A percentile compares a stretch with the other conserved stretches of the same genome.
These are phyloP conservation scores for Cercospora zeina DNA, from an alignment of 2,329 filamentous ascomycete genomes.

Conservation along the genomic window DNA sequence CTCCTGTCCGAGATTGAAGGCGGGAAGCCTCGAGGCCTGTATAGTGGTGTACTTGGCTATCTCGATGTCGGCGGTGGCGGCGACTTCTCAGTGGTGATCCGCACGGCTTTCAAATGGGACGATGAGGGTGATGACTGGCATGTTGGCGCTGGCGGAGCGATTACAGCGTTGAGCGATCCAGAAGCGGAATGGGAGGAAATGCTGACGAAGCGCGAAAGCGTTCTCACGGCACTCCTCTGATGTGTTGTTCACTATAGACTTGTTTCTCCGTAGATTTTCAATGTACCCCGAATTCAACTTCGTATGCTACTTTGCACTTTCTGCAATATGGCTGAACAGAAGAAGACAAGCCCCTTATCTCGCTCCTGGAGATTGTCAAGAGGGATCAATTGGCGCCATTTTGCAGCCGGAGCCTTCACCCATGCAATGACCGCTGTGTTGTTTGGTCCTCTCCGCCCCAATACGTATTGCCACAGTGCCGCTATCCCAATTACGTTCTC, in stretches of 20 bases:
- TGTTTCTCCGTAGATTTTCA: constrained; percentile 9
- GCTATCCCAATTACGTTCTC: too few species aligned
- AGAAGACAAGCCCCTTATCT: background rate
- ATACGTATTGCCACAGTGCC: background rate
- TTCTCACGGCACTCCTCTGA: constrained; percentile 28
- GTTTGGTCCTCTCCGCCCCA: too few species aligned
- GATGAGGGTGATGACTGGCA: constrained; percentile 67
- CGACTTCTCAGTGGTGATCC: constrained; percentile 89
- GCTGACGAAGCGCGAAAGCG: constrained; percentile 50
- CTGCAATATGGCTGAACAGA: background rate
- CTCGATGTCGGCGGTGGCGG: constrained; percentile 81
- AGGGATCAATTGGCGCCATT: too few species aligned
- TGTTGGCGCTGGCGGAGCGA: constrained; percentile 85
- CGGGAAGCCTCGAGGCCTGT: constrained; percentile 67
- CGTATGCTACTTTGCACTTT: constrained; percentile 11
- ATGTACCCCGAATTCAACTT: constrained; percentile 26
- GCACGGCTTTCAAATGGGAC: constrained; percentile 74
- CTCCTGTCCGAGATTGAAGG: constrained; percentile 70
- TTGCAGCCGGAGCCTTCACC: too few species aligned
- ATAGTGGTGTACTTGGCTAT: constrained; percentile 87
- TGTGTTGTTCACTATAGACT: background rate
- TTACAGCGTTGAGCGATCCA: constrained; percentile 79
- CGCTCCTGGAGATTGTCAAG: too few species aligned
- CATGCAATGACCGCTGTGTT: too few species aligned
- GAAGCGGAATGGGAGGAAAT: constrained; percentile 89